Conservation (phyloP, 768 basidiomycete genomes). For the Collybia mongolica region DNA sequence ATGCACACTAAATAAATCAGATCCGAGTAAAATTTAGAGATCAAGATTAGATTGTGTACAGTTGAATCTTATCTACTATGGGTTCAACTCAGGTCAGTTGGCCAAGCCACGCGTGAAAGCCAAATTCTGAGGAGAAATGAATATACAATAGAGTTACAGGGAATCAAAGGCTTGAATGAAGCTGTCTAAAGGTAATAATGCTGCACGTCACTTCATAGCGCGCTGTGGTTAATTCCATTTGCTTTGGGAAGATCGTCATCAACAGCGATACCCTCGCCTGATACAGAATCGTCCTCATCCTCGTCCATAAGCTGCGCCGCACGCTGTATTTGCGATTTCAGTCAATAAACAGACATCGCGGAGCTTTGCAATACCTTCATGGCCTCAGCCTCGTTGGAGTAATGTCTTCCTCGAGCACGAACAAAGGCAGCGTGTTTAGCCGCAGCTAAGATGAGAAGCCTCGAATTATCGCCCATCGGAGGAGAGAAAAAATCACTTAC, state of each 20-base stretch:
- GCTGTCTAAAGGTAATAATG: no score
- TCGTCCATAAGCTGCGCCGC: slow-evolving; percentile 63
- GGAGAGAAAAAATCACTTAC: slow-evolving; percentile 38
- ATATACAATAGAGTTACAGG: no score
- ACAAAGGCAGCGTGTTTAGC: slow-evolving; percentile 83
- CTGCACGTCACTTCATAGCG: no score
- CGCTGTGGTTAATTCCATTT: slow-evolving; percentile 1
- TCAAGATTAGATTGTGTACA: no score
- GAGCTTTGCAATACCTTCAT: slow-evolving; percentile 68
- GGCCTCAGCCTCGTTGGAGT: slow-evolving; percentile 89
- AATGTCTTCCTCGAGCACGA: slow-evolving; percentile 78
- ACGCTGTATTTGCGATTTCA: slow-evolving; percentile 38
- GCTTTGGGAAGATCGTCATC: slow-evolving; percentile 12
- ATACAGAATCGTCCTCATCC: slow-evolving; percentile 54
- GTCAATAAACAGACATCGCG: not conserved
- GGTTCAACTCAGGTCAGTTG: no score
- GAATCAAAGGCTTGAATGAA: no score
- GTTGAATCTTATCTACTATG: no score
- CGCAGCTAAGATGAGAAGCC: slow-evolving; percentile 47
- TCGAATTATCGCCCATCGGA: not conserved
- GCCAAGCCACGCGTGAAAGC: no score
- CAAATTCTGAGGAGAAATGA: no score
- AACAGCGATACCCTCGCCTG: slow-evolving; percentile 21
- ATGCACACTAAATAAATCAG: no score
- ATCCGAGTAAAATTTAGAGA: no score